A percentile compares a stretch with the other conserved stretches of the same genome.
These are phyloP conservation scores for Paulownia fortunei DNA, from an alignment of 257 asterid species.

Conservation along the genomic window DNA sequence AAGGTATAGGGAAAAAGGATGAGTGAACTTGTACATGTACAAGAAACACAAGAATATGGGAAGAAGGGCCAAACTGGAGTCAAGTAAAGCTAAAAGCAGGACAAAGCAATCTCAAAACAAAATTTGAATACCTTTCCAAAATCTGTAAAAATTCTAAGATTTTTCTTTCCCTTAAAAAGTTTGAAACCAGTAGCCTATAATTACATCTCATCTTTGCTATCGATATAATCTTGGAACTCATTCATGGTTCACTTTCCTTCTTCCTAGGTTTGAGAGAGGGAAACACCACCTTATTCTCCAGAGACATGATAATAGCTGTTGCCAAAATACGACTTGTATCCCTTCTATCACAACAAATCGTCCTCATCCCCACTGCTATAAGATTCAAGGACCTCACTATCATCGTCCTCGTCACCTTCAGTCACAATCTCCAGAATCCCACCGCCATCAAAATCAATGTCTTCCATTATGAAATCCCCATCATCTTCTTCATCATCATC, in stretches of 20 bases:
- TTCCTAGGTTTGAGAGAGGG: background rate
- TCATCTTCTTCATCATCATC: constrained; percentile 90
- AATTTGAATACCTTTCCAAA: constrained; percentile 19
- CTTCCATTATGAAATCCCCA: constrained; percentile 75
- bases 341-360: constrained; percentile 39
- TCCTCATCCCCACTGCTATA: constrained; percentile 82
- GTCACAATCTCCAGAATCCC: constrained; percentile 75
- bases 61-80: background rate
- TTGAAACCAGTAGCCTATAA: constrained; percentile 27
- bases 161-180: constrained; percentile 23
- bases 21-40: background rate
- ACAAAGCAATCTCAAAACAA: constrained; percentile 15
- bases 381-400: constrained; percentile 66
- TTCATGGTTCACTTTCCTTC: background rate
- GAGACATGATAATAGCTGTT: background rate
- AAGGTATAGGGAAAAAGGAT: background rate
- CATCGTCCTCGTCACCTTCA: constrained; percentile 81
- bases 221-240: background rate
- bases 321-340: background rate
- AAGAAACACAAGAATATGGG: background rate
- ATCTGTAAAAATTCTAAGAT: background rate
- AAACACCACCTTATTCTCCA: constrained; percentile 27
- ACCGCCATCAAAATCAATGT: constrained; percentile 55
- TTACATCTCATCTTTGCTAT: constrained; percentile 37
- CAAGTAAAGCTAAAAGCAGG: background rate